Evolutionary conservation across 176 grass and related monocot genomes (phyloP).

Genomic region (Lolium perenne): DNA sequence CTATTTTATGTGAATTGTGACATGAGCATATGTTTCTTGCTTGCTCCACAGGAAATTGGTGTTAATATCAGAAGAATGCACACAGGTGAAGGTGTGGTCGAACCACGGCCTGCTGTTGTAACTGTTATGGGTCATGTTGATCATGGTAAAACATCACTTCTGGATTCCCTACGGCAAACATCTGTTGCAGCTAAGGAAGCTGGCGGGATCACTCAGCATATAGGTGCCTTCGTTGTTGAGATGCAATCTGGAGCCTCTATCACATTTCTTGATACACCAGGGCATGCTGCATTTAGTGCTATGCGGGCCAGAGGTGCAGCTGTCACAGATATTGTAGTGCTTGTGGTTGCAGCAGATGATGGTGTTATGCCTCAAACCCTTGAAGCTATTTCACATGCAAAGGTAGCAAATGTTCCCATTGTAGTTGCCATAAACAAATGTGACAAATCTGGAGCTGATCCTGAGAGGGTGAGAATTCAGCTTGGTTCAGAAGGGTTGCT

Average conservation of each 20-base stretch:
- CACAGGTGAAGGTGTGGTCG: constrained; percentile 63
- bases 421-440: constrained; percentile 99
- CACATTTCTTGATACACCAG: constrained; percentile 96
- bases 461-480: constrained; percentile 87
- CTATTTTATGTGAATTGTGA: constrained; percentile 35
- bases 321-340: constrained; percentile 95
- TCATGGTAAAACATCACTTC: constrained; percentile 98
- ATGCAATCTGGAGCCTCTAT: constrained; percentile 85
- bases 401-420: constrained; percentile 87
- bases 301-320: constrained; percentile 98
- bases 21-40: constrained; percentile 36
- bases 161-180: constrained; percentile 92
- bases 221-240: constrained; percentile 91
- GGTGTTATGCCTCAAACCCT: constrained; percentile 98
- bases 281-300: constrained; percentile 97
- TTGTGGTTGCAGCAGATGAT: constrained; percentile 98
- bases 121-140: constrained; percentile 99
- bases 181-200: constrained; percentile 95
- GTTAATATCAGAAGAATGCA: constrained; percentile 81
- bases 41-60: constrained; percentile 79
- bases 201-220: constrained; percentile 97
- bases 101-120: constrained; percentile 84
- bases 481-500: constrained; percentile 93
- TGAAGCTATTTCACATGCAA: constrained; percentile 96
- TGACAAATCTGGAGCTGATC: constrained; percentile 88